phyloP scores from a whole-genome alignment of 2,329 filamentous ascomycete species.

The Pseudogymnoascus destructans region DNA sequence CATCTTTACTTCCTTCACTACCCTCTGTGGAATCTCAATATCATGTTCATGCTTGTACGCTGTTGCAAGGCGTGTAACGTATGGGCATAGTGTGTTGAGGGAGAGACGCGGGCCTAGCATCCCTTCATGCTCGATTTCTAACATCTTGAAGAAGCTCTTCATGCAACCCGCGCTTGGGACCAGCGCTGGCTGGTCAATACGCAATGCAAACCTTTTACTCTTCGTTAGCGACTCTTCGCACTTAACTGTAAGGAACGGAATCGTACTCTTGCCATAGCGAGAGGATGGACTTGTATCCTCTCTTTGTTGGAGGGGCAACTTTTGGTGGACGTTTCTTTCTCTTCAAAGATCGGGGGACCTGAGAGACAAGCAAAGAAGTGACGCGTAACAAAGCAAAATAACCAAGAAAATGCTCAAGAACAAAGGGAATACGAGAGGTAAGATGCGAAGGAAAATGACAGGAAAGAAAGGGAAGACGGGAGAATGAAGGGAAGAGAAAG shows the following conservation, averaged over 20 bases:
- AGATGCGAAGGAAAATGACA: not conserved
- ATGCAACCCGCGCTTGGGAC: not conserved
- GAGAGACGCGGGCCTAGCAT: not conserved
- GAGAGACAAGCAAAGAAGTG: not conserved
- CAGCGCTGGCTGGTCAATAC: not conserved
- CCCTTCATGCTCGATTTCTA: not conserved
- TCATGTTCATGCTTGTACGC: not conserved
- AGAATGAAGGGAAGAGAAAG: not conserved
- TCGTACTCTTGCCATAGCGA: not conserved
- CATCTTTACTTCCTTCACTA: not conserved
- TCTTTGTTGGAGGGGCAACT: not conserved
- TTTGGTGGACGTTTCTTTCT: not conserved
- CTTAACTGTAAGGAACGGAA: no score
- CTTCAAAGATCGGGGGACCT: no score
- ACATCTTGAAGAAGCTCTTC: not conserved
- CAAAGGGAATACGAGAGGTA: not conserved
- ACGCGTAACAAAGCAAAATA: not conserved
- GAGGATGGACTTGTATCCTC: not conserved
- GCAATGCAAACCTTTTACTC: not conserved
- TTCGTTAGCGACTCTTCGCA: no score
- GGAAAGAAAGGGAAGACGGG: not conserved
- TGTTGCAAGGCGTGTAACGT: not conserved
- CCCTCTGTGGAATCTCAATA: not conserved
- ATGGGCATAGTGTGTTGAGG: not conserved
- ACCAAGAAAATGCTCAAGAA: not conserved